Conservation (phyloP, 768 basidiomycete genomes). For the Lactifluus rugatus region DNA sequence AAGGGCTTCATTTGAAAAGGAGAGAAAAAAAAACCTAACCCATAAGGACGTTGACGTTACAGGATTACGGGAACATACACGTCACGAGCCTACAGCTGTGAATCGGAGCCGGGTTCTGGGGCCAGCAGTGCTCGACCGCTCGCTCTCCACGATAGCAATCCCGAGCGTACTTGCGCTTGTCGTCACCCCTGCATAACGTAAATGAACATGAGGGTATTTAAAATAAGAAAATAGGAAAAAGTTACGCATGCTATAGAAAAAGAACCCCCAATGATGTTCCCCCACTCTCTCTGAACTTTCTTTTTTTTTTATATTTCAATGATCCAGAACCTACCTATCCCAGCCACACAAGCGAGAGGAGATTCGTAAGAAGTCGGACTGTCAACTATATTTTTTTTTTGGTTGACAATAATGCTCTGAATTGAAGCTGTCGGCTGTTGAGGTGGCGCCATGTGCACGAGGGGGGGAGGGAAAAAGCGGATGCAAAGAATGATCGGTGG, state of each 20-base stretch:
- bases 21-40: not conserved
- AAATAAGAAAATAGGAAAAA: not conserved
- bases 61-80: not conserved
- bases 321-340: not conserved
- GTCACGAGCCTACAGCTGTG: not conserved
- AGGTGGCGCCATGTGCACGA: not conserved
- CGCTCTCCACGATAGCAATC: not conserved
- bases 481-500: slow-evolving; percentile 10
- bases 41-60: not conserved
- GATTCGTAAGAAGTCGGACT: slow-evolving; percentile 2
- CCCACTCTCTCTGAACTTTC: slow-evolving; percentile 4
- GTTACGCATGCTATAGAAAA: not conserved
- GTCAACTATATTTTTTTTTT: not conserved
- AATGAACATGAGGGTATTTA: not conserved
- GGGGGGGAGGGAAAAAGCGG: not conserved
- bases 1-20: not conserved
- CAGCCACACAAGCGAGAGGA: not conserved
- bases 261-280: not conserved
- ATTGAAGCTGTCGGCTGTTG: slow-evolving; percentile 10
- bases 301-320: slow-evolving; percentile 1
- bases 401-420: not conserved
- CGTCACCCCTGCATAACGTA: not conserved
- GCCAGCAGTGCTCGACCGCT: not conserved
- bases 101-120: slow-evolving; percentile 6
- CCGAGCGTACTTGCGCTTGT: not conserved